Base-by-base conservation (phyloP, 2,329 filamentous ascomycete genomes). In the Ilyonectria robusta region DNA sequence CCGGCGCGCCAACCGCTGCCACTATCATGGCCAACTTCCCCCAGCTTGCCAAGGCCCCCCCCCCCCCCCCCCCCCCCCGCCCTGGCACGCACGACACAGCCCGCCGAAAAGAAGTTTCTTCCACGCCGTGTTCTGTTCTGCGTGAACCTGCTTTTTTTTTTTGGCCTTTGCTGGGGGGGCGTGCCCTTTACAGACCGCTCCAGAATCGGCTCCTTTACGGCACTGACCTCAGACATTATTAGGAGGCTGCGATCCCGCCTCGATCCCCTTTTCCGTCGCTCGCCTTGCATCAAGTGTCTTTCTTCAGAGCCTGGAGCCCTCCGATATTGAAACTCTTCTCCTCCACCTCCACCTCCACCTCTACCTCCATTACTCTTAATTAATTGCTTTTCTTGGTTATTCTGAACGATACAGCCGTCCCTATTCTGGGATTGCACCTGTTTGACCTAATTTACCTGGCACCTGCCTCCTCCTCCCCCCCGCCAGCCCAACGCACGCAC, bases 221-320 rank as follows among this genome's bases (percentile, higher is more conserved):
- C 48, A 58, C 55, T 56, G 59, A 69, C 66, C 70, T 77, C 76
- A 79, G 77, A 78, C 78, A 78, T 47, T 66, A 73, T 67, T 67
- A 59, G 59, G 59, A 31, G 54, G 31, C 56, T 65, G 7, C 42
- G 35, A 10, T 37, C 31, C 42, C 21, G 10, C 13, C 23, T 44
- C 26, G n/a, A 23, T 35, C 48, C 50, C 62, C 31, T 42, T 56
- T 37, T n/a, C 29, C 50, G 17, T 55, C 37, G 10, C 21, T 7
- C n/a, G 5, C 33, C 19, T 40, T 31, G 35, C 9, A 31, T 33
- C 48, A 8, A 8, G 17, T n/a, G 40, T 8, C 15, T 42, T n/a
- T 42, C n/a, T 26, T 26, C 26, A 26, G 26, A 26, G 26, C 26
- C 26, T 26, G 26, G 26, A 26, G 26, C 26, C 26, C 5, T 26